These are phyloP conservation scores for Trypethelium eluteriae DNA, from an alignment of 495 filamentous ascomycete genomes.

Conservation along the genomic window DNA sequence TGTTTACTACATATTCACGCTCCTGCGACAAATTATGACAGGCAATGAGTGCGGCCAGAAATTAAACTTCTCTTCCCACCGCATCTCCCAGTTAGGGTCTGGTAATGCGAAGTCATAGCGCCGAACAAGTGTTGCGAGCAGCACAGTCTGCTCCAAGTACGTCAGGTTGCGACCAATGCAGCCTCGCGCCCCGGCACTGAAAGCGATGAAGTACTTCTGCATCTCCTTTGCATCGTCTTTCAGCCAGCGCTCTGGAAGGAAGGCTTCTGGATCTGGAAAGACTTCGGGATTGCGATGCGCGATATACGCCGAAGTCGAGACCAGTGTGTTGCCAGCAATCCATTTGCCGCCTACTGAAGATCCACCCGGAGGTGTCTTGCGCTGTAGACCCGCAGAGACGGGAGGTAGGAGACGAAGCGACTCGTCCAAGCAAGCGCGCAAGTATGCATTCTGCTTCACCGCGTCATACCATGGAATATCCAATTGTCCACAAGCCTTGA, in stretches of 20 bases:
- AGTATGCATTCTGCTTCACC: slow-evolving; percentile 30
- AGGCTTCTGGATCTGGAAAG: slow-evolving; percentile 25
- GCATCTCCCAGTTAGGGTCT: slow-evolving; percentile 4
- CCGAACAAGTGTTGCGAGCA: slow-evolving; percentile 22
- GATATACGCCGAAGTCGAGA: slow-evolving; percentile 21
- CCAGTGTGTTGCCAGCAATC: slow-evolving; percentile 22
- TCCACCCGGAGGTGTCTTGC: slow-evolving; percentile 24
- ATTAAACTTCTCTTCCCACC: slow-evolving; percentile 8
- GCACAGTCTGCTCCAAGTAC: slow-evolving; percentile 26
- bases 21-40: background rate
- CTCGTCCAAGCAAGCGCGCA: slow-evolving; percentile 37
- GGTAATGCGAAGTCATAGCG: slow-evolving; percentile 22
- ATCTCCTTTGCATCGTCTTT: slow-evolving; percentile 21
- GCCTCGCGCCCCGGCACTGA: slow-evolving; percentile 24
- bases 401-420: slow-evolving; percentile 25
- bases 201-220: slow-evolving; percentile 24
- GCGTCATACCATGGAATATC: slow-evolving; percentile 39
- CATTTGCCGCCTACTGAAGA: slow-evolving; percentile 21
- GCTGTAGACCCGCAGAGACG: slow-evolving; percentile 21
- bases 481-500: background rate
- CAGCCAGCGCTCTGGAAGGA: slow-evolving; percentile 26
- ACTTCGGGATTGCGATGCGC: slow-evolving; percentile 18
- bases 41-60: background rate
- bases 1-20: background rate
- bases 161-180: slow-evolving; percentile 28